Base-by-base conservation (phyloP, 306 rosid species). In the Clitoria ternatea region DNA sequence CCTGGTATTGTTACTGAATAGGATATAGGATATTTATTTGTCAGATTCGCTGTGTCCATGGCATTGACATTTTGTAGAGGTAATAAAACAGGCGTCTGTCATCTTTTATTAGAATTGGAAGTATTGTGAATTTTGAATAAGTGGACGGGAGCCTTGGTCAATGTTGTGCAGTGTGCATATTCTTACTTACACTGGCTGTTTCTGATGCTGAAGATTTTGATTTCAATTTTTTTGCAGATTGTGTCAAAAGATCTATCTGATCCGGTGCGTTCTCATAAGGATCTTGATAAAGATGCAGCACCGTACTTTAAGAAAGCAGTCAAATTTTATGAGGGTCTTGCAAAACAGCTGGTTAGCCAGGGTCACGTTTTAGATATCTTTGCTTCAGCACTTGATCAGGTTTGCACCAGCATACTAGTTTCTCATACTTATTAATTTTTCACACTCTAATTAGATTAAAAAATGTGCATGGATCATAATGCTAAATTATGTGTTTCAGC, bases 301-400 rank as follows among this genome's bases (percentile, higher is more conserved):
- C 96, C 97, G 2, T 94, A 77, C 86, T 94, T 90, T 47, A 94
- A 86, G 80, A 94, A 94, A 79, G 99, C 99, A 61, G 86, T 87
- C 62, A 94, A 94, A 57, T 90, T 87, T 66, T 93, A 88, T 76
- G 98, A 93, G 67, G 52, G 77, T 78, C 90, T 93, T 32, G 90
- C 94, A 23, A 90, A 90, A 68, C 96, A 88, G 82, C 89, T 93
- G 62, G 97, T 93, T 79, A 83, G 85, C 88, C 98, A 93, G 79
- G 99, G 97, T 72, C 97, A 90, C 35, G 99, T 94, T 76, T 79
- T 94, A 48, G 99, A 94, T 74, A 57, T 94, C 36, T 94, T 94
- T 79, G 99, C 99, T 59, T 89, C 99, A 44, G 99, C 99, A 18
- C 99, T 94, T 69, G 99, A 94, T 87, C 99, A 94, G 97, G 99